Evolutionary conservation across 1,139 yeast species (phyloP).

Genomic region (Barnettozyma hawaiiensis): DNA sequence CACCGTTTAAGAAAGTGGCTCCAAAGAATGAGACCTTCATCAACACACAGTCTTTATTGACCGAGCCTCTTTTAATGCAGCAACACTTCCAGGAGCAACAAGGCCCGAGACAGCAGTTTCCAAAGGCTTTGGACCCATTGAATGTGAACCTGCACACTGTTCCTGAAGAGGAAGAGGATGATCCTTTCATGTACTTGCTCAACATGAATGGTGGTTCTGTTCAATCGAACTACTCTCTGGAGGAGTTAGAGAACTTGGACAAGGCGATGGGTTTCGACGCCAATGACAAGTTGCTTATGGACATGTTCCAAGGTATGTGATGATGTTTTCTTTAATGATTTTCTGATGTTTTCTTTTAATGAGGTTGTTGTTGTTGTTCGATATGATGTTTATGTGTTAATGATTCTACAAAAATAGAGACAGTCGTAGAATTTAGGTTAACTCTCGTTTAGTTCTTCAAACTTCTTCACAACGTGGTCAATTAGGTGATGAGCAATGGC

Average conservation of each 20-base stretch:
- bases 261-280: constrained; percentile 26
- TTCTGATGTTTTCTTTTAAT: background rate
- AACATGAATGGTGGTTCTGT: constrained; percentile 11
- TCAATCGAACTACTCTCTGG: constrained; percentile 20
- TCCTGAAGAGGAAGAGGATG: constrained; percentile 15
- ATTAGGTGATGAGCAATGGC: constrained; percentile 46
- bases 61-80: constrained; percentile 8
- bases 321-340: background rate
- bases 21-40: constrained; percentile 6
- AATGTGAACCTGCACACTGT: constrained; percentile 8
- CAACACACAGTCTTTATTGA: constrained; percentile 3
- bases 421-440: background rate
- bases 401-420: background rate
- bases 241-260: constrained; percentile 24
- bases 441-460: constrained; percentile 10
- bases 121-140: constrained; percentile 7
- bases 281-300: constrained; percentile 22
- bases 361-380: constrained; percentile 1
- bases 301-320: constrained; percentile 22
- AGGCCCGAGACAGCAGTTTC: background rate
- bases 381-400: background rate
- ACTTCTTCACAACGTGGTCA: constrained; percentile 29
- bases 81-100: constrained; percentile 6
- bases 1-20: background rate
- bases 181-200: constrained; percentile 20